Evolutionary conservation across 2,329 filamentous ascomycete species (phyloP), one percentile per base, ranked within the genome.

Genomic region (Simplicillium sp.): DNA sequence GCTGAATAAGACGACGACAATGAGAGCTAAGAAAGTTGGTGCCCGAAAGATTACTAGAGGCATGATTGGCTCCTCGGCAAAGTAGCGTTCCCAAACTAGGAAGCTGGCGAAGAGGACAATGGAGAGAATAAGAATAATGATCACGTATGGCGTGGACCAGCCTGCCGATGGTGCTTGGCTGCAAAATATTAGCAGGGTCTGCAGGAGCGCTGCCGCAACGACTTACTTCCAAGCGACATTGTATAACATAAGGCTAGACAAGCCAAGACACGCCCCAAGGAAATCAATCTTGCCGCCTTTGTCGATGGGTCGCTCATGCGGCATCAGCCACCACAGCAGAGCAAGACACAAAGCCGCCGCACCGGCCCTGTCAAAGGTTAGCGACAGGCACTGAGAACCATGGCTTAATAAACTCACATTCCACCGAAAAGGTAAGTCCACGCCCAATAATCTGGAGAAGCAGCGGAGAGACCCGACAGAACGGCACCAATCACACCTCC

Each of bases 171-270:
- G 67, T 3, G 68, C 68, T 59, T 58, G 54, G 11, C 51, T 55
- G n/a, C 20, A 3, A 14, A 33, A 31, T 3, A 3, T 68, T 60
- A 39, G 42, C 45, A 39, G 13, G 20, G 4, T n/a, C 8, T 3
- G 33, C 11, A 20, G 6, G 28, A 5, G 15, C 12, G 3, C 5
- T 6, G 32, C 13, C 14, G 7, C 8, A 14, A 41, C 20, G 37
- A 54, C 59, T 55, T 47, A 70, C 68, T 71, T 73, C 63, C 68
- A 73, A 2, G 61, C 61, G n/a, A 74, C 59, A 40, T 69, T 73
- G 42, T 72, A 73, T 0, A 71, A 47, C 2, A 71, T 52, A n/a
- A 73, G 48, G 6, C 61, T 59, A 12, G 53, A 48, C 2, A 62
- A 52, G 1, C 61, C 67, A 3, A 69, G 52, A 7, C 50, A 51